These are phyloP conservation scores for Pseudogymnoascus verrucosus DNA, from an alignment of 2,329 filamentous ascomycete species.

Conservation along the genomic window DNA sequence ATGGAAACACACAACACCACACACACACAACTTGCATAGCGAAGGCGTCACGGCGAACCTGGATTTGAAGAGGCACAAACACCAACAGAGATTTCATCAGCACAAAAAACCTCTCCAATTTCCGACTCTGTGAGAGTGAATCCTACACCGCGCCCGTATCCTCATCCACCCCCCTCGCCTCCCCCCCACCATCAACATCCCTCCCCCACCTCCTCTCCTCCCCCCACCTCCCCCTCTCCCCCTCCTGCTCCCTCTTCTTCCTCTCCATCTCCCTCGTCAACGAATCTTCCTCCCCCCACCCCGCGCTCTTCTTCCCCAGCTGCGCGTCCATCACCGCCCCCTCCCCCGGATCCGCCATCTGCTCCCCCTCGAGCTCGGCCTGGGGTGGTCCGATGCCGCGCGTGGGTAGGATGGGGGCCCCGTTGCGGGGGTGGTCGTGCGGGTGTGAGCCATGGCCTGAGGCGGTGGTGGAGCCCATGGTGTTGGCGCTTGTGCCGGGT, in stretches of 20 bases:
- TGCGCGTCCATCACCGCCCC: conserved; percentile 27
- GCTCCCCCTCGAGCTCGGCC: conserved; percentile 27
- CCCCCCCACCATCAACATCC: conserved; percentile 26
- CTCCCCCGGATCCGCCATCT: conserved; percentile 24
- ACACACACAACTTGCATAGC: conserved; percentile 20
- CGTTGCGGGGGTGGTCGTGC: conserved; percentile 24
- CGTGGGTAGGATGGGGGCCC: conserved; percentile 19
- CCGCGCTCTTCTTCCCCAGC: conserved; percentile 26
- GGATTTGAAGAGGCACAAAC: neutral
- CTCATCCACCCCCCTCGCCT: conserved; percentile 24
- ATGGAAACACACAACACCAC: neutral
- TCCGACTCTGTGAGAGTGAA: neutral
- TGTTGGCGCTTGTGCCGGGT: conserved; percentile 20
- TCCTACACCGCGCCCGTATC: conserved; percentile 20
- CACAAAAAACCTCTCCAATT: neutral
- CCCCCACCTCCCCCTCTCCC: conserved; percentile 23
- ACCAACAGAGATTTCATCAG: neutral
- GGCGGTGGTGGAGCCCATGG: conserved; percentile 24
- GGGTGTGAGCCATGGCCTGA: conserved; percentile 25
- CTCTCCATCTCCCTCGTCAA: conserved; percentile 25
- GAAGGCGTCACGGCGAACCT: conserved; percentile 22
- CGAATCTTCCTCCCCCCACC: conserved; percentile 26
- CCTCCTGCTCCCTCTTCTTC: conserved; percentile 27
- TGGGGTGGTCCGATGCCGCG: conserved; percentile 23
- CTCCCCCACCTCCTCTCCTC: conserved; percentile 19